These are phyloP conservation scores for Colletotrichum theobromicola DNA, from an alignment of 2,329 filamentous ascomycete species.

Conservation along the genomic window DNA sequence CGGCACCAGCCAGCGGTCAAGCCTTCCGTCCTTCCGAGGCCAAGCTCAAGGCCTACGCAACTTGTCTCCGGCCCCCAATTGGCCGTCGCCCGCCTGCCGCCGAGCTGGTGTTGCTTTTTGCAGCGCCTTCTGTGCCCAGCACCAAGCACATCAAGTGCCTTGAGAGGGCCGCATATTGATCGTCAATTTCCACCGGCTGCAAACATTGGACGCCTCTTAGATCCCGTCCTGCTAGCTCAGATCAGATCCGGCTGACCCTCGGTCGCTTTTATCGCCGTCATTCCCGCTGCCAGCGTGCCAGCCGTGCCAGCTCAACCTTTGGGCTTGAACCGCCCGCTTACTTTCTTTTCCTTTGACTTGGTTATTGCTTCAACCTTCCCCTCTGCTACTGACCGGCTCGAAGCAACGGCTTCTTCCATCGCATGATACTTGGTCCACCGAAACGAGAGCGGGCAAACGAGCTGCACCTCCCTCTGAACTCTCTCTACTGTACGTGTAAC, in stretches of 20 bases:
- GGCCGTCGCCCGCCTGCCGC: not conserved
- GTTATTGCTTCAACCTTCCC: not conserved
- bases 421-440: not conserved
- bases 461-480: not conserved
- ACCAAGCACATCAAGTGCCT: not conserved
- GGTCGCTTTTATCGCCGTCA: not conserved
- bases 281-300: slow-evolving; percentile 11
- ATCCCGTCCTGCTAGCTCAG: slow-evolving; percentile 10
- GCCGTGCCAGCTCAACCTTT: too few relatives aligned
- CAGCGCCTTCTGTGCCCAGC: not conserved
- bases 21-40: not conserved
- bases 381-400: not conserved
- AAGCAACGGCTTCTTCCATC: not conserved
- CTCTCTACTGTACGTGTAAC: not conserved
- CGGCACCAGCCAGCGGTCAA: not conserved
- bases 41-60: not conserved
- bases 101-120: slow-evolving; percentile 1
- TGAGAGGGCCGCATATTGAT: slow-evolving; percentile 7
- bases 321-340: too few relatives aligned
- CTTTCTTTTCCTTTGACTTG: too few relatives aligned
- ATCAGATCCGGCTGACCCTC: slow-evolving; percentile 10
- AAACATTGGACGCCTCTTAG: slow-evolving; percentile 22
- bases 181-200: slow-evolving; percentile 19
- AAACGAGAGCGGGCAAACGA: not conserved
- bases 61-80: not conserved